These are phyloP conservation scores for Kluyveromyces sp. DNA, from an alignment of 1,139 yeast species.

Conservation along the genomic window DNA sequence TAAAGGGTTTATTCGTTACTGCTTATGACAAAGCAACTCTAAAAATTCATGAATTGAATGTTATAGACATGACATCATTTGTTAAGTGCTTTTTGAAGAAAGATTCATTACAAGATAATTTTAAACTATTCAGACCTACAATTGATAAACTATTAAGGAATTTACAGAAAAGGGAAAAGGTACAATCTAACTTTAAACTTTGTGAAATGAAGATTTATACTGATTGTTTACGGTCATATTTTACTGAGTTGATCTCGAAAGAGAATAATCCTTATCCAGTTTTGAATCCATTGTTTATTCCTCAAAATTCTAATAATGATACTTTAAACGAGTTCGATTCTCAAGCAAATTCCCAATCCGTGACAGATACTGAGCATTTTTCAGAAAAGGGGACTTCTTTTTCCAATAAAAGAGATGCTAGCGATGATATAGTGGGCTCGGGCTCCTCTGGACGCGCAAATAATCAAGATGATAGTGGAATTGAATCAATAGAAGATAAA, in stretches of 20 bases:
- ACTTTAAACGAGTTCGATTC: conserved; percentile 4
- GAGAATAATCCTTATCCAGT: neutral
- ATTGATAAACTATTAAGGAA: conserved; percentile 1
- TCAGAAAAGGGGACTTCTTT: too few species aligned
- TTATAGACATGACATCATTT: neutral
- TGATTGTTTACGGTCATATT: neutral
- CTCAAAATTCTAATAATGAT: neutral
- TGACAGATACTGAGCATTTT: too few species aligned
- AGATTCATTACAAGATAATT: neutral
- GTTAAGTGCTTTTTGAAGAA: neutral
- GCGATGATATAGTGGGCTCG: too few species aligned
- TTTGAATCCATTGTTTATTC: neutral
- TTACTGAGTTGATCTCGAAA: neutral
- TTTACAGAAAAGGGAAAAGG: conserved; percentile 1
- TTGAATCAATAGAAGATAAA: too few species aligned
- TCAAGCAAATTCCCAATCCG: neutral
- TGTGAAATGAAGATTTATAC: neutral
- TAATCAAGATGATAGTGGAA: too few species aligned
- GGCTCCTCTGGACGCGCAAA: too few species aligned
- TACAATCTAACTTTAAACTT: neutral
- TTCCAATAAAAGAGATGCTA: too few species aligned
- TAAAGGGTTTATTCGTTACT: conserved; percentile 10
- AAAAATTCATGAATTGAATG: neutral
- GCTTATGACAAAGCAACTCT: conserved; percentile 1
- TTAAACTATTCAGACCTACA: neutral